Evolutionary conservation across 345 rosid species (phyloP), one percentile per base, ranked within the genome.

Genomic region (Eutrema yunnanense): DNA sequence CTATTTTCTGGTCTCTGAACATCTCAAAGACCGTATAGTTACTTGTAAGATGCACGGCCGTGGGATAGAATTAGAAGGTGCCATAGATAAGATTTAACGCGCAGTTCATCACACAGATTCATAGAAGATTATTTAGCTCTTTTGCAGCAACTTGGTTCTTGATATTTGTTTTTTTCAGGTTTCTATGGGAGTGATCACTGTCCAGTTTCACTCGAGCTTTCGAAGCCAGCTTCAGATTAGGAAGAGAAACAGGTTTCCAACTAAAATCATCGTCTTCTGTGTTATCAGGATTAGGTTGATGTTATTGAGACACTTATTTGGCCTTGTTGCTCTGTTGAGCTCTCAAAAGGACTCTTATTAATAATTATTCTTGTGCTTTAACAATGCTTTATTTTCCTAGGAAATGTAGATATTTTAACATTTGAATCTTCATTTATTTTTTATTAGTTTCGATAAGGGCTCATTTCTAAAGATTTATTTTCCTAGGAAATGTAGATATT

Each of bases 181-280:
- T 95, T 90, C 56, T 84, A 78, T 58, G 98, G 99, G 69, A 92
- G 99, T 51, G 98, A 95, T 79, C 98, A 90, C 62, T 92, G 94
- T 75, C 98, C 96, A 2, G 94, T 90, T 75, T 81, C 90, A 40
- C 86, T 95, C 6, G 92, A 88, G 79, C 96, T 92, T 55, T 83
- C 90, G 13, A 64, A 73, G 46, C 58, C 82, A 49, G 41, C 54
- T 48, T 67, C 72, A 37, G 83, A 80, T 16, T 62, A 79, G 14
- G 68, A 42, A 26, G 65, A 67, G 58, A 75, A 66, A 30, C 75
- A 76, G 62, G 62, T 59, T 70, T 62, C 68, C 22, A 33, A 38
- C 57, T 67, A 53, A 52, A 74, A 56, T 29, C 67, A 43, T 67
- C 48, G 1, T 32, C 8, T 41, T 62, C 62, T 62, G 33, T 67